A percentile compares a stretch with the other conserved stretches of the same genome.
phyloP scores from a whole-genome alignment of 306 rosid genomes.

The Sicyos baderoa region DNA sequence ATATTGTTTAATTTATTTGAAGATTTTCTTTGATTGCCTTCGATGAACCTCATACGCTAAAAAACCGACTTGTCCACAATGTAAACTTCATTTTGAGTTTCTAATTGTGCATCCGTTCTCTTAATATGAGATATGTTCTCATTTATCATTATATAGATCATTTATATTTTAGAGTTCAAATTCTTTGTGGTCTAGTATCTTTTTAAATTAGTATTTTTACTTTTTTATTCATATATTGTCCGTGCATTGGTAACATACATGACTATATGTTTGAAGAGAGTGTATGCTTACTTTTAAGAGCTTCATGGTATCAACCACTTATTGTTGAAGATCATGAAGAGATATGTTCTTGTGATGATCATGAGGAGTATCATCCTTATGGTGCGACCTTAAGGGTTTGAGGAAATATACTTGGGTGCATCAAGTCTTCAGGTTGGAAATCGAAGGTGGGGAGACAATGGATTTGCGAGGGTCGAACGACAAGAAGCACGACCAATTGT shows the following conservation, averaged over 20 bases:
- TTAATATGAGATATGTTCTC: slow-evolving; percentile 65
- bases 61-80: slow-evolving; percentile 78
- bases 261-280: slow-evolving; percentile 92
- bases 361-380: slow-evolving; percentile 39
- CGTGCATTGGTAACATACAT: slow-evolving; percentile 33
- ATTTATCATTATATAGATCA: background rate
- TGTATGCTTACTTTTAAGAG: slow-evolving; percentile 64
- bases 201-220: background rate
- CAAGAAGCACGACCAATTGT: slow-evolving; percentile 59
- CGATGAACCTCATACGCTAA: slow-evolving; percentile 62
- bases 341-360: slow-evolving; percentile 20
- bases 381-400: slow-evolving; percentile 47
- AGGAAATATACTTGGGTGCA: slow-evolving; percentile 46
- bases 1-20: slow-evolving; percentile 19
- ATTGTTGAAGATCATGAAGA: slow-evolving; percentile 37
- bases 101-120: slow-evolving; percentile 77
- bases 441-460: slow-evolving; percentile 85
- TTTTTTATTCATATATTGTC: background rate
- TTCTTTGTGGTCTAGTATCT: background rate
- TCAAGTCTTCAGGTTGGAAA: slow-evolving; percentile 69
- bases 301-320: slow-evolving; percentile 68
- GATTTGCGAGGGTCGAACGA: slow-evolving; percentile 59
- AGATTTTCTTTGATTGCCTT: background rate
- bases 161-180: background rate
- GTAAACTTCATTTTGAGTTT: slow-evolving; percentile 74